Base-by-base conservation (phyloP, 164 flowering plant species). In the Piper betle region DNA sequence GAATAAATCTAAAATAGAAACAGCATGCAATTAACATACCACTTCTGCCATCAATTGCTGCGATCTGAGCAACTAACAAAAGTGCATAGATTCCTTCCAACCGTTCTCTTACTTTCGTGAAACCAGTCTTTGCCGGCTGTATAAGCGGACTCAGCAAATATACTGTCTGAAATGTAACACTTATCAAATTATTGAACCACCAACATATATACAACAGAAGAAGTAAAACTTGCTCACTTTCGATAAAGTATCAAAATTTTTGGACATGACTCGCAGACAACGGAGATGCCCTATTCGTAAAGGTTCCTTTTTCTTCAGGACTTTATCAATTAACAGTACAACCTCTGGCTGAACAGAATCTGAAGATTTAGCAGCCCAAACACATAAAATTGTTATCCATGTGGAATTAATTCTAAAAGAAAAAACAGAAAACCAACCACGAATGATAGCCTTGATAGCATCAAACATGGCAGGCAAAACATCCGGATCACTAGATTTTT, bases 401-500 rank as follows among this genome's bases (percentile, higher is more conserved):
- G 1, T 46, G 3, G 6, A 46, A 15, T 10, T 46, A 6, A 46
- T 46, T 10, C 15, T n/a, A n/a, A 46, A 15, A 15, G 50, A n/a
- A 63, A 33, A 9, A 37, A 38, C 41, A 33, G 50, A 46, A 17
- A 68, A n/a, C 57, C 5, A 58, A 93, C 99, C 99, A 84, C 86
- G 91, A 71, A 91, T 73, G 18, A 94, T 81, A 62, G 90, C 81
- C 78, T 82, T 91, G 61, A 85, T 70, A 64, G 81, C 70, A 72
- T 74, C 78, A 43, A 84, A 81, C 91, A 94, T 84, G n/a, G 82
- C 77, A 64, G 80, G 90, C 33, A 83, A 33, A 69, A 80, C 76
- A 78, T 94, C 99, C 25, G 99, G 99, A 72, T 85, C 91, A 68
- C 99, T 94, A 19, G 96, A 86, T 70, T 82, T 94, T 68, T 79